These are phyloP conservation scores for Avena atlantica DNA, from an alignment of 176 grass and related monocot species.

Conservation along the genomic window DNA sequence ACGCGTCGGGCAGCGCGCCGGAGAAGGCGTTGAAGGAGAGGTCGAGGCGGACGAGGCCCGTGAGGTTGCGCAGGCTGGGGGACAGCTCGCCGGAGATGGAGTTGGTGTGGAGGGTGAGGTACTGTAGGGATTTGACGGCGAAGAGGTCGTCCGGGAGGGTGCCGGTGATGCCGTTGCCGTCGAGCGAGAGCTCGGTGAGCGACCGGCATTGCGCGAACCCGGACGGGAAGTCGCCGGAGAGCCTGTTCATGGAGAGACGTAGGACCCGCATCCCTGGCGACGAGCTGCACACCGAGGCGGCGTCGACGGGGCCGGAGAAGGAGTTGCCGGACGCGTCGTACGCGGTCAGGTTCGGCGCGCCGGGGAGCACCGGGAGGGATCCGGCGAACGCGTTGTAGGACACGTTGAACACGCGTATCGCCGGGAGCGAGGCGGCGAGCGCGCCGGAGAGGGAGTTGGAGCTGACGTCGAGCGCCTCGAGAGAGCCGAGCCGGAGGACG, in stretches of 20 bases:
- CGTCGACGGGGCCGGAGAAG: conserved; percentile 37
- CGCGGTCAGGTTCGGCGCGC: conserved; percentile 21
- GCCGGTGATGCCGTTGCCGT: conserved; percentile 60
- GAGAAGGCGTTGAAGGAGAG: conserved; percentile 69
- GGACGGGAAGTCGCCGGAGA: conserved; percentile 44
- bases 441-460: conserved; percentile 29
- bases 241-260: conserved; percentile 53
- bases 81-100: conserved; percentile 44
- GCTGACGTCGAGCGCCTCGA: conserved; percentile 58
- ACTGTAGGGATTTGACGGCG: conserved; percentile 28
- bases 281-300: conserved; percentile 33
- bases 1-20: conserved; percentile 51
- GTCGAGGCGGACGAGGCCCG: conserved; percentile 56
- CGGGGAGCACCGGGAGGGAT: conserved; percentile 43
- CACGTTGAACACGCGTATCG: conserved; percentile 46
- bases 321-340: conserved; percentile 52
- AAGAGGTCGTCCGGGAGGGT: conserved; percentile 54
- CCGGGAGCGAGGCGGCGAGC: conserved; percentile 28
- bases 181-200: conserved; percentile 56
- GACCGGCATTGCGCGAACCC: conserved; percentile 57
- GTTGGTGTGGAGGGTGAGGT: conserved; percentile 57
- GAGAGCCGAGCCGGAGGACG: conserved; percentile 41
- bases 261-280: conserved; percentile 31
- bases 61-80: conserved; percentile 54
- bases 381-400: conserved; percentile 60